These are phyloP conservation scores for Globisporangium nodosum DNA, from an alignment of 352 stramenopile genomes.

Conservation along the genomic window DNA sequence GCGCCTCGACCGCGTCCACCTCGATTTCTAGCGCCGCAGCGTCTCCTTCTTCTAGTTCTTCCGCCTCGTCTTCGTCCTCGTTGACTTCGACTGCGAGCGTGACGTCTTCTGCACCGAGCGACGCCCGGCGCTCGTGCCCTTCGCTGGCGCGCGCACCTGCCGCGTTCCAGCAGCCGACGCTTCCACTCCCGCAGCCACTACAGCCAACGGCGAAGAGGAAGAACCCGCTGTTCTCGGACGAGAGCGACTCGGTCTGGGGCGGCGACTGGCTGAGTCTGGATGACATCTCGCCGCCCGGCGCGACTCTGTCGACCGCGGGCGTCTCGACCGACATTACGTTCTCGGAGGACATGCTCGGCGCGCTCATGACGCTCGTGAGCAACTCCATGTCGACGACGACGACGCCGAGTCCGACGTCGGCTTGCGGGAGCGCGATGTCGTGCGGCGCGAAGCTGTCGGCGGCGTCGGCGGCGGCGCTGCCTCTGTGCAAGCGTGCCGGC, in stretches of 20 bases:
- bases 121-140: background rate
- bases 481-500: background rate
- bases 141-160: background rate
- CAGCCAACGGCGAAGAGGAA: background rate
- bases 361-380: constrained; percentile 28
- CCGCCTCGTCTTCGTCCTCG: background rate
- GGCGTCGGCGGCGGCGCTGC: background rate
- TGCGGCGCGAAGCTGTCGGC: background rate
- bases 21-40: background rate
- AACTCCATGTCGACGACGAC: constrained; percentile 26
- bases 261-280: constrained; percentile 11
- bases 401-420: background rate
- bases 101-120: background rate
- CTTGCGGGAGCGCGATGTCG: background rate
- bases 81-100: background rate
- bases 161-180: background rate
- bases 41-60: constrained; percentile 1
- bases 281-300: constrained; percentile 7
- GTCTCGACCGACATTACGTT: constrained; percentile 11
- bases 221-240: constrained; percentile 15
- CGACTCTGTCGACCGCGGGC: background rate
- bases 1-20: background rate
- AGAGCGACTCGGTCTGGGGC: constrained; percentile 5
- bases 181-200: background rate
- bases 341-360: constrained; percentile 27